phyloP scores from a whole-genome alignment of 1,139 yeast genomes.

The Candida freyschussii region DNA sequence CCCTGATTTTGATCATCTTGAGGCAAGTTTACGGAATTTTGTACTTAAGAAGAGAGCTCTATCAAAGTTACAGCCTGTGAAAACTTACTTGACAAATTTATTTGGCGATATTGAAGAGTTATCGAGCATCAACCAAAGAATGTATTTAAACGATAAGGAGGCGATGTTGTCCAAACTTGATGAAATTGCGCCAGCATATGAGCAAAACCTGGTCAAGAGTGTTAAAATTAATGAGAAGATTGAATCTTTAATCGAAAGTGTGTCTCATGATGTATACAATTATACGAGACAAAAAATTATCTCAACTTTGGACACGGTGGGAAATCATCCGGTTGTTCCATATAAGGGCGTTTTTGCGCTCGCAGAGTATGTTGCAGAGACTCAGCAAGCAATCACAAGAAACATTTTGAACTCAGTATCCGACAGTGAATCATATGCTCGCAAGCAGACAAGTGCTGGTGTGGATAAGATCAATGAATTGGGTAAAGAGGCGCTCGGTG shows the following conservation, averaged over 20 bases:
- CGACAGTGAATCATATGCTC: conserved; percentile 65
- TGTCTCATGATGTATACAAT: conserved; percentile 57
- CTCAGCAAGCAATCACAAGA: conserved; percentile 65
- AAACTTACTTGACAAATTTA: conserved; percentile 69
- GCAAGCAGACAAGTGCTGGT: conserved; percentile 48
- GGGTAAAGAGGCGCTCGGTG: conserved; percentile 57
- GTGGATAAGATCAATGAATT: conserved; percentile 60
- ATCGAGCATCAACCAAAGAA: conserved; percentile 54
- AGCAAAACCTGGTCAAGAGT: conserved; percentile 48
- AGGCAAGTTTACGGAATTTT: conserved; percentile 79
- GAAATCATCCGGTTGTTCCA: conserved; percentile 50
- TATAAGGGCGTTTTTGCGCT: conserved; percentile 63
- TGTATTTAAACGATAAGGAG: conserved; percentile 46
- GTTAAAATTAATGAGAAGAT: conserved; percentile 54
- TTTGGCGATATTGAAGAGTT: conserved; percentile 60
- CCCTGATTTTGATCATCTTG: conserved; percentile 80
- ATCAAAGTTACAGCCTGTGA: conserved; percentile 90
- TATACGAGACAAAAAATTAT: conserved; percentile 52
- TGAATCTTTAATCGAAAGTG: conserved; percentile 56
- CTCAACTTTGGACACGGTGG: conserved; percentile 50
- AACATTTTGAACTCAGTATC: conserved; percentile 60
- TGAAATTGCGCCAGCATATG: conserved; percentile 60
- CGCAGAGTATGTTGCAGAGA: conserved; percentile 64
- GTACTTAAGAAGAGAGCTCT: conserved; percentile 83
- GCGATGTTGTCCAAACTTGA: conserved; percentile 44